phyloP scores from a whole-genome alignment of 352 stramenopile species.

The Phytopythium montanum region DNA sequence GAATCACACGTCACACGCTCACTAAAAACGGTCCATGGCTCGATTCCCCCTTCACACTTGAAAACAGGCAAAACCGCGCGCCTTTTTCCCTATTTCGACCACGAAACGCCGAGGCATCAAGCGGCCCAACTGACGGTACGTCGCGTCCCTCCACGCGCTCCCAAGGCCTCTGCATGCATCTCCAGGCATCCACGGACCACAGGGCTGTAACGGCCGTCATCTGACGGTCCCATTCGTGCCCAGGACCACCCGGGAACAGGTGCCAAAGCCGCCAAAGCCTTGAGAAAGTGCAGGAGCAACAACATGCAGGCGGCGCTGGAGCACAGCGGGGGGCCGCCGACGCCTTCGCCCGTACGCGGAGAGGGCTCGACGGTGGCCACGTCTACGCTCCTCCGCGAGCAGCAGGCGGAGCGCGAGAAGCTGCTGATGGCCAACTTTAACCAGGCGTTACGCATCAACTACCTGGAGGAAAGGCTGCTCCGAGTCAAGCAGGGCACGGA shows the following conservation, averaged over 20 bases:
- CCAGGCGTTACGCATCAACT: constrained; percentile 59
- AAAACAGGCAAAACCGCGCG: constrained; percentile 1
- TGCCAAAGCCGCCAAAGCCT: background rate
- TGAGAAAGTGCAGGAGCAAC: background rate
- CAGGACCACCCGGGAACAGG: too few species aligned
- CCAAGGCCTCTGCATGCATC: too few species aligned
- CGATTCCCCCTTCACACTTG: background rate
- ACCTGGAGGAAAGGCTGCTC: constrained; percentile 63
- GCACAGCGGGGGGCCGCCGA: background rate
- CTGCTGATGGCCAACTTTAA: constrained; percentile 78
- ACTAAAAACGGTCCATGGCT: background rate
- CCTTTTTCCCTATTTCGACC: constrained; percentile 1
- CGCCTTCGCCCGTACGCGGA: background rate
- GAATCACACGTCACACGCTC: background rate
- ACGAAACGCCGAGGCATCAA: constrained; percentile 1
- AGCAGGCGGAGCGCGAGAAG: constrained; percentile 51
- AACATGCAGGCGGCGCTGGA: constrained; percentile 7
- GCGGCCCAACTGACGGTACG: background rate
- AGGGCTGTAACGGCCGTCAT: background rate
- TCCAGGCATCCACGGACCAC: too few species aligned
- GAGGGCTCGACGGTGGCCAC: constrained; percentile 2
- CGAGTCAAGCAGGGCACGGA: constrained; percentile 57
- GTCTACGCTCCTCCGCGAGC: constrained; percentile 39
- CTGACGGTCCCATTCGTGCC: too few species aligned
- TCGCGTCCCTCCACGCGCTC: too few species aligned